Evolutionary conservation across 2,329 filamentous ascomycete species (phyloP).

Genomic region (Pseudocercospora cruenta): DNA sequence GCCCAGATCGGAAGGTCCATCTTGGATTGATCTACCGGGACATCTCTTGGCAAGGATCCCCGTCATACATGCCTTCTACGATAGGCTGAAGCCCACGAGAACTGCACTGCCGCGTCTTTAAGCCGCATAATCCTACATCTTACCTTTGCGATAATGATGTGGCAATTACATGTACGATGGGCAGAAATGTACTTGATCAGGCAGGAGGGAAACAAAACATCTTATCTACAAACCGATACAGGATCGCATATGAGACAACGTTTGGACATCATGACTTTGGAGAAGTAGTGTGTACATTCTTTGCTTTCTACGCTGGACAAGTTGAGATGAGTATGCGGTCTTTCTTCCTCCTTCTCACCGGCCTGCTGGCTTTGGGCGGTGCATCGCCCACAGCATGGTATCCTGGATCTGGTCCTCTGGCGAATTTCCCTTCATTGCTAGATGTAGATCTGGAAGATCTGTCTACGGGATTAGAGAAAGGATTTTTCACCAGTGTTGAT

Average conservation of each 20-base stretch:
- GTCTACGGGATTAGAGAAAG: slow-evolving; percentile 51
- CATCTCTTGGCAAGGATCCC: background rate
- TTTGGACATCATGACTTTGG: background rate
- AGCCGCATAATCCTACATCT: background rate
- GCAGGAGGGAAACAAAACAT: background rate
- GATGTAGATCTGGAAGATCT: slow-evolving; percentile 58
- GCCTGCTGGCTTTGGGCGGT: background rate
- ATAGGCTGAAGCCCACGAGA: background rate
- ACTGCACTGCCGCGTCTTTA: background rate
- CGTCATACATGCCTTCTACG: background rate
- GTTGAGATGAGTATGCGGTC: background rate
- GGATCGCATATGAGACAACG: background rate
- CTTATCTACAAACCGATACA: background rate
- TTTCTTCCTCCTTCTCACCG: background rate
- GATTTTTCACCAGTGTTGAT: slow-evolving; percentile 59
- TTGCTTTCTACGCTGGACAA: background rate
- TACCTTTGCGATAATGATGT: background rate
- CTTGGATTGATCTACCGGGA: background rate
- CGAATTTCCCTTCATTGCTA: slow-evolving; percentile 47
- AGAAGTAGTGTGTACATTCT: background rate
- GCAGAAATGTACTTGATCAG: background rate
- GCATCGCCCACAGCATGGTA: slow-evolving; percentile 1
- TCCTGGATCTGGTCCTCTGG: background rate
- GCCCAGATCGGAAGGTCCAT: background rate
- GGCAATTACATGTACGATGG: background rate